Evolutionary conservation across 2,329 filamentous ascomycete genomes (phyloP).

Genomic region (Exophiala aquamarina): DNA sequence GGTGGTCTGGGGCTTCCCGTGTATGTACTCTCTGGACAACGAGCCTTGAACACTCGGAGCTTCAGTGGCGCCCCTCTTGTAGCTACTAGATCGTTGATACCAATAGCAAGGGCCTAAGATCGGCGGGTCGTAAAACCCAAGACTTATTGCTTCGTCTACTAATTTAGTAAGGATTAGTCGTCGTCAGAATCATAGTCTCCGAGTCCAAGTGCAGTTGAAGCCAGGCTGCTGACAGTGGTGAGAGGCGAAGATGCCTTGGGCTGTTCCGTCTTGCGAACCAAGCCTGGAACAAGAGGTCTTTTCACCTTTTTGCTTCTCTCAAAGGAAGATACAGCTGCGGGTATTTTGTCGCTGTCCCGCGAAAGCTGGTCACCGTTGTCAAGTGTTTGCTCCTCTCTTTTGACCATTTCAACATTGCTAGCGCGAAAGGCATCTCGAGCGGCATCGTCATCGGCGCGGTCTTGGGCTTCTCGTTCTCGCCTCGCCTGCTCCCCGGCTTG

Average conservation of each 20-base stretch:
- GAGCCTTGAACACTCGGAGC: too few relatives aligned
- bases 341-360: constrained; percentile 15
- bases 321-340: constrained; percentile 61
- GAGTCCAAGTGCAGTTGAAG: constrained; percentile 19
- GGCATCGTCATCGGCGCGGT: constrained; percentile 79
- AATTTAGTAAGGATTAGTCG: too few relatives aligned
- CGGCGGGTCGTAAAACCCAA: too few relatives aligned
- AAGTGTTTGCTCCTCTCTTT: constrained; percentile 44
- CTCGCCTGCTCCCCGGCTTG: constrained; percentile 59
- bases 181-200: constrained; percentile 28
- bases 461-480: constrained; percentile 63
- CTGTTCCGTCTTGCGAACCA: constrained; percentile 70
- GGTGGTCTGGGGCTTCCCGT: too few relatives aligned
- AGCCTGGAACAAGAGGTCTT: constrained; percentile 70
- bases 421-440: constrained; percentile 75
- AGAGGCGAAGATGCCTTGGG: constrained; percentile 1
- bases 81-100: too few relatives aligned
- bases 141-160: too few relatives aligned
- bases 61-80: too few relatives aligned
- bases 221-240: not conserved
- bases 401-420: constrained; percentile 55
- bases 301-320: constrained; percentile 81
- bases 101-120: too few relatives aligned
- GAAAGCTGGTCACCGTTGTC: constrained; percentile 35
- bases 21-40: too few relatives aligned